Conservation (phyloP, 495 filamentous ascomycete genomes). For the Immersiella caudata region DNA sequence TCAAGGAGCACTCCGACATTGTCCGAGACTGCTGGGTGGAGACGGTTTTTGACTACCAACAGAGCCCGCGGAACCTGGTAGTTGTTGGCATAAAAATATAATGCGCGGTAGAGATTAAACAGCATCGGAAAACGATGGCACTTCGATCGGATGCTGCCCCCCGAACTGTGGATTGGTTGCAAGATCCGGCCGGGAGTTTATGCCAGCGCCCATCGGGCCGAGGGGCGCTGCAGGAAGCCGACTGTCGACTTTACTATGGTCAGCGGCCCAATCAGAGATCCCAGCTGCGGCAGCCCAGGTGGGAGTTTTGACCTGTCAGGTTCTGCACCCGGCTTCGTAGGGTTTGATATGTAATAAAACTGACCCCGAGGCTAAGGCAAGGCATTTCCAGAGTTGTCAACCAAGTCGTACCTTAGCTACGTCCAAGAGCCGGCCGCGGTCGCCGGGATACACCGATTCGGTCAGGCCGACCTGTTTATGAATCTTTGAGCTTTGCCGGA, state of each 20-base stretch:
- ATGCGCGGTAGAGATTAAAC: conserved; percentile 4
- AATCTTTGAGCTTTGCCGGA: not conserved
- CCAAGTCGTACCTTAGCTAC: not conserved
- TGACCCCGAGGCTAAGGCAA: not conserved
- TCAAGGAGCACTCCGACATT: conserved; percentile 71
- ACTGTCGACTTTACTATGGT: not conserved
- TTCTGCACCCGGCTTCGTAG: not conserved
- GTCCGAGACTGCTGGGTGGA: conserved; percentile 86
- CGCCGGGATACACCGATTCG: conserved; percentile 19
- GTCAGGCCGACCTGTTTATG: conserved; percentile 11
- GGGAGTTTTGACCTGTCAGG: conserved; percentile 16
- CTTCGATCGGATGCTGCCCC: conserved; percentile 16
- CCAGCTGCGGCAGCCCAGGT: not conserved
- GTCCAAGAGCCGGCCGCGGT: conserved; percentile 10
- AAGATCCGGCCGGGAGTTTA: not conserved
- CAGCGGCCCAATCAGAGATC: not conserved
- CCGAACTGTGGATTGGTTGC: conserved; percentile 5
- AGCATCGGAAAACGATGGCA: not conserved
- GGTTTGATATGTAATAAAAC: not conserved
- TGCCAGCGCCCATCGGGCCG: conserved; percentile 12
- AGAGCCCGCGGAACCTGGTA: conserved; percentile 86
- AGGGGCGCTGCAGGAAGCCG: conserved; percentile 1
- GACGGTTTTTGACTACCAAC: conserved; percentile 84
- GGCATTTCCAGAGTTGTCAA: not conserved
- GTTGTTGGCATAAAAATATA: conserved; percentile 84